Base-by-base conservation (phyloP, 208 protist species). In the Trypanosoma theileri region DNA sequence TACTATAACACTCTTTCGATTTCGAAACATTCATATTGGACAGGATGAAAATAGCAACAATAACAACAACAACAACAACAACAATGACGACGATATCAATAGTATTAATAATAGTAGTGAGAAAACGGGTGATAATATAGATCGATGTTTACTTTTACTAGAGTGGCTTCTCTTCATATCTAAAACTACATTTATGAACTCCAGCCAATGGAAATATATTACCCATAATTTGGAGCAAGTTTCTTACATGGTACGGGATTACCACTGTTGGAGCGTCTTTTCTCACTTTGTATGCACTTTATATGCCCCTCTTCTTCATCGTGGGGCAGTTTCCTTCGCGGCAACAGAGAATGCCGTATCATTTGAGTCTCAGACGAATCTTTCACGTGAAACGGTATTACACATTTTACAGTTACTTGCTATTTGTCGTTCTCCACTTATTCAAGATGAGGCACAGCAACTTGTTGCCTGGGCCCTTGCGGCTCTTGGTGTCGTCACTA, bases 71-170 rank as follows among this genome's bases (percentile, higher is more conserved):
- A 35, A 35, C 28, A 35, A 35, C 28, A 6, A 35, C 28, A 6
- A 35, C 28, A 35, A 35, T 35, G 6, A 35, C 28, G 6, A 35
- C 28, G 28, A 6, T 35, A 35, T 1, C 6, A 35, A 6, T 35
- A 6, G 28, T 35, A 35, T 8, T 35, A 6, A 6, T 35, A 35
- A 35, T 35, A 35, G 28, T 35, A 6, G 28, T 35, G 28, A 35
- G 28, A 35, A 35, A 35, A 35, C 77, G 40, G 41, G 21, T 4
- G 58, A 54, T 50, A 4, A 7, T 54, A n/a, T 69, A 28, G 84
- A 92, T 57, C 82, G 82, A 12, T 92, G 86, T 66, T 82, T 75
- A 19, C 67, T 92, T 0, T 77, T 87, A 52, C 77, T 88, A 9
- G 79, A 89, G 66, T 92, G 86, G 86, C 50, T 89, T 21, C 48